Conservation (phyloP, 306 rosid species). For the Dalbergia cochinchinensis region DNA sequence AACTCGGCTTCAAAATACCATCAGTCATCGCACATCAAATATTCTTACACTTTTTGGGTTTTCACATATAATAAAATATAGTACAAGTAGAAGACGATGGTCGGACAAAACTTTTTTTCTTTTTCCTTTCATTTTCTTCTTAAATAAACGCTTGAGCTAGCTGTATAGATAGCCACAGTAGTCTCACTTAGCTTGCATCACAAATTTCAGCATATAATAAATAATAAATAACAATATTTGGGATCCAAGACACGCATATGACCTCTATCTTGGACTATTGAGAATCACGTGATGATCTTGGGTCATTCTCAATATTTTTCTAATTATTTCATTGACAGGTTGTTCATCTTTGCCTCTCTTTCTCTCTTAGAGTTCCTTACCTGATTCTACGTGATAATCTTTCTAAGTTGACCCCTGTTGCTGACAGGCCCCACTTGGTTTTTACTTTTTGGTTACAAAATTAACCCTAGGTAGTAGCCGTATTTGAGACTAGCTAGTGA, state of each 20-base stretch:
- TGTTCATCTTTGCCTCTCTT: constrained; percentile 22
- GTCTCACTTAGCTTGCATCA: too few relatives aligned
- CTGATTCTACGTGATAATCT: constrained; percentile 54
- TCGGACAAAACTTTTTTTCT: constrained; percentile 57
- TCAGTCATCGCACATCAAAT: constrained; percentile 57
- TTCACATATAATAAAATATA: constrained; percentile 32
- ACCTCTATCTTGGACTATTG: constrained; percentile 59
- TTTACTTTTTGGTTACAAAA: not conserved
- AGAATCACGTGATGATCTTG: constrained; percentile 62
- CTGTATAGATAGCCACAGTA: constrained; percentile 39
- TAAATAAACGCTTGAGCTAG: constrained; percentile 23
- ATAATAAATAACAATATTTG: not conserved
- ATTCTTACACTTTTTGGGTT: constrained; percentile 43
- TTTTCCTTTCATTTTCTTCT: constrained; percentile 3
- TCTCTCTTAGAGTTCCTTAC: constrained; percentile 23
- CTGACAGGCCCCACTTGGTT: constrained; percentile 44
- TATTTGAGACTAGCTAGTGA: constrained; percentile 2
- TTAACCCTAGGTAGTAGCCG: not conserved
- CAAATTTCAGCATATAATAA: not conserved
- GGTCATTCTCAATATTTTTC: constrained; percentile 34
- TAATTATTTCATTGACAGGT: constrained; percentile 53
- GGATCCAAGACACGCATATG: constrained; percentile 47
- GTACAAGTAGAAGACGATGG: constrained; percentile 68
- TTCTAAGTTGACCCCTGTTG: constrained; percentile 61
- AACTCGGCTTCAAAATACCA: constrained; percentile 49